Evolutionary conservation across 2,329 filamentous ascomycete species (phyloP).

Genomic region (Chrysoporthe deuterocubensis): DNA sequence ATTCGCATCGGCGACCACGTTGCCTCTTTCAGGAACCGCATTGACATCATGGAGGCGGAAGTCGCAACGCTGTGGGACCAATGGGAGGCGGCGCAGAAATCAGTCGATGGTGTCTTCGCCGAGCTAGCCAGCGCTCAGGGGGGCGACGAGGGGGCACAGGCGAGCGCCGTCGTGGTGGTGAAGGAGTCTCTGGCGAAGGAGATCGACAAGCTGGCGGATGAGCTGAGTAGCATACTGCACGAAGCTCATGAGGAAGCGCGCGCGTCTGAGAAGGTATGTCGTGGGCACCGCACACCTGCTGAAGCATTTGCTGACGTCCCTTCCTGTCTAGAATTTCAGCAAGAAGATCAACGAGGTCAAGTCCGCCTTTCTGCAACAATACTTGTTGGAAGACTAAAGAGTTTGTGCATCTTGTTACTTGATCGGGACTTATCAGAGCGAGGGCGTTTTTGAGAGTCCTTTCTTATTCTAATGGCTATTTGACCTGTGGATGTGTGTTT

Average conservation of each 20-base stretch:
- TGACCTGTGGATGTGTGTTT: too few species aligned
- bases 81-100: constrained; percentile 48
- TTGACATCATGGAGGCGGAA: constrained; percentile 28
- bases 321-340: constrained; percentile 10
- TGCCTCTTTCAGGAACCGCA: constrained; percentile 25
- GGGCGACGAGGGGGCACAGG: not conserved
- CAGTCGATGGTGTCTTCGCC: constrained; percentile 38
- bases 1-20: constrained; percentile 21
- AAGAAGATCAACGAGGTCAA: constrained; percentile 26
- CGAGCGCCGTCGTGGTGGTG: not conserved
- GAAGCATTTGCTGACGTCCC: constrained; percentile 2
- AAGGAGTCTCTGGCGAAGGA: constrained; percentile 18
- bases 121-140: constrained; percentile 12
- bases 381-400: constrained; percentile 25
- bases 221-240: constrained; percentile 19
- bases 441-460: too few species aligned
- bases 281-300: not conserved
- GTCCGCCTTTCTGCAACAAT: constrained; percentile 26
- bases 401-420: not conserved
- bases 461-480: not conserved
- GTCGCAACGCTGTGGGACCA: constrained; percentile 30
- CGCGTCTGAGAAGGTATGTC: constrained; percentile 23
- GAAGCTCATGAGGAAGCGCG: constrained; percentile 22
- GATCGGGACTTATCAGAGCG: not conserved
- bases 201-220: constrained; percentile 10